Base-by-base conservation (phyloP, 192 early-diverging fungal genomes). In the Kickxella alabastrina region DNA sequence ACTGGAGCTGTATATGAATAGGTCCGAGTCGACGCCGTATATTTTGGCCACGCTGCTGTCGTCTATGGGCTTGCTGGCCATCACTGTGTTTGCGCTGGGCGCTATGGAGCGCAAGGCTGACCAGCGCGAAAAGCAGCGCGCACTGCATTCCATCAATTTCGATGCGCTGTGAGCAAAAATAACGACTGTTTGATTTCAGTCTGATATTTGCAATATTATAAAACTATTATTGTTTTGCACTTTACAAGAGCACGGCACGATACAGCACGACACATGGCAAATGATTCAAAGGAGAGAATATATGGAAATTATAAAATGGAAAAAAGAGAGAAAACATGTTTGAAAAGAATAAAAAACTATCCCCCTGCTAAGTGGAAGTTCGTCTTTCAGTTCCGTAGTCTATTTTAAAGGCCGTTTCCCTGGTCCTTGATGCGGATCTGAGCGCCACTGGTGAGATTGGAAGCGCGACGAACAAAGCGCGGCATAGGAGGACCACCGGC, bases 71-170 rank as follows among this genome's bases (percentile, higher is more conserved):
- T 65, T 88, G 0, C 63, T 97, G 27, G 82, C 77, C 1, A 81
- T 80, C 25, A 81, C 92, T 14, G 88, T 93, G 9, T 72, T 75
- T 56, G 76, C 60, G 2, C 67, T 97, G 12, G 78, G 87, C 59
- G 83, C 79, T 54, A 66, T 87, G 47, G 94, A 97, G 26, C 59
- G 65, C 40, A 65, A 89, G 35, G 90, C 92, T 38, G 93, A 96
- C 56, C 79, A 82, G 57, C 57, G 75, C 18, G 91, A 96, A 62
- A 79, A 86, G 65, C 72, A 85, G 49, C 83, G 83, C 29, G 84
- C 88, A 1, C 62, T 91, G 36, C 88, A 91, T 57, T 81, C 85
- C 28, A 89, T 96, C 57, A 93, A 96, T 59, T 96, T 96, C 71
- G 93, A 96, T 54, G 92, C 92, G 0, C 74, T 95, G 23, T 95